These are phyloP conservation scores for Periglandula ipomoeae DNA, from an alignment of 2,329 filamentous ascomycete species.

Conservation along the genomic window DNA sequence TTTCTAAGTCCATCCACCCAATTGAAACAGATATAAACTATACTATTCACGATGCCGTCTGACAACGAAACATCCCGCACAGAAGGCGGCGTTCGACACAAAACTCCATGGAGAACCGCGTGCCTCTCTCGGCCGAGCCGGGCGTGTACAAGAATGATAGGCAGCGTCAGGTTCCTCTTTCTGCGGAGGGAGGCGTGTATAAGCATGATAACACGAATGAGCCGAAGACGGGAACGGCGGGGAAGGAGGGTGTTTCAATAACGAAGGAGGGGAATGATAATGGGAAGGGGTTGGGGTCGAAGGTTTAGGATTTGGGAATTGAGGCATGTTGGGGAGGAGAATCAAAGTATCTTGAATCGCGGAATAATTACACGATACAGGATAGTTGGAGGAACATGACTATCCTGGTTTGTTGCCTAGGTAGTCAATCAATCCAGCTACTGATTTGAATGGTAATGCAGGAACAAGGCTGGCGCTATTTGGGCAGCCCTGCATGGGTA, in stretches of 20 bases:
- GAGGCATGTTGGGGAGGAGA: too few relatives aligned
- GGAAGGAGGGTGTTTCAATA: conserved; percentile 3
- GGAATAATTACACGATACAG: too few relatives aligned
- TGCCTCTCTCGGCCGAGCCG: conserved; percentile 3
- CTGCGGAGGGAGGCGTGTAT: conserved; percentile 6
- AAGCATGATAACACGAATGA: conserved; percentile 4
- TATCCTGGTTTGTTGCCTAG: too few relatives aligned
- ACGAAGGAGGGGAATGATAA: too few relatives aligned
- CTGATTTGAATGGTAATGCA: too few relatives aligned
- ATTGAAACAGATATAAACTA: not conserved
- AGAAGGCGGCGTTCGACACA: not conserved
- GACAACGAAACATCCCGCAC: not conserved
- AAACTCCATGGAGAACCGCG: not conserved
- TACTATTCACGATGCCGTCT: not conserved
- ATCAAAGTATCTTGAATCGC: too few relatives aligned
- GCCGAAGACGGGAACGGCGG: conserved; percentile 5
- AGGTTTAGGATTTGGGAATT: not conserved
- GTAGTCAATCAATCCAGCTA: too few relatives aligned
- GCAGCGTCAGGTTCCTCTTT: conserved; percentile 4
- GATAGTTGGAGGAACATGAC: too few relatives aligned
- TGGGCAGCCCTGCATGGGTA: too few relatives aligned
- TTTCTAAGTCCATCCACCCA: not conserved
- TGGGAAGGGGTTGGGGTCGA: not conserved
- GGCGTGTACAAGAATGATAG: conserved; percentile 1
- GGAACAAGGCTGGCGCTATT: too few relatives aligned